Evolutionary conservation across 495 filamentous ascomycete genomes (phyloP), one percentile per base, ranked within the genome.

Genomic region (Niebla homalea): DNA sequence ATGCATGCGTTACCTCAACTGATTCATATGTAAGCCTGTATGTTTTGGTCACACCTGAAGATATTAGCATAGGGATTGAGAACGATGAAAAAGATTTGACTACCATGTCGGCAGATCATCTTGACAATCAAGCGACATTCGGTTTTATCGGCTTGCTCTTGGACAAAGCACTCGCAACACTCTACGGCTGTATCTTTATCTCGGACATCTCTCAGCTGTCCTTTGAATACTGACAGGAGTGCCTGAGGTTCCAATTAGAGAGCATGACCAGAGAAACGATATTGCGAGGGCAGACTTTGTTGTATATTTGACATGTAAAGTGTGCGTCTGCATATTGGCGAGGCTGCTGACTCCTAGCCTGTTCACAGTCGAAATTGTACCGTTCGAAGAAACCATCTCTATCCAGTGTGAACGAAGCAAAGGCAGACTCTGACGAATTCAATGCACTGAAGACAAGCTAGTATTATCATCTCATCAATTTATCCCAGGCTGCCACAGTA

Each of bases 351-450:
- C 38, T 46, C 46, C 26, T 46, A 38, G 45, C 38, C 19, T 64
- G 56, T 4, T 57, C 61, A 14, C 71, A 70, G 48, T 70, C 67
- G 56, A 77, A 89, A 44, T 73, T 67, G 62, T 94, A 98, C 20
- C 72, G 73, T 21, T 84, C 76, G 60, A 96, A 98, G 67, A 96
- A 98, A n/a, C 69, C 67, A 49, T 70, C 72, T 22, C 73, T 74
- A 43, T 83, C 77, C 36, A 95, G 79, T 12, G 76, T 75, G 57
- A 94, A 85, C 15, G 85, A 86, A 0, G 84, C 80, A 67, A 95
- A 95, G 37, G 88, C 88, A 19, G 92, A 93, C 61, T 93, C 94
- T 15, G 89, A 87, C n/a, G 81, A 76, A 66, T 97, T 98, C 36
- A 98, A 70, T 2, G 86, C 80, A 32, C 85, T 89, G 44, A 98